Percentiles rank a stretch among this genome's conserved stretches.
phyloP scores from a whole-genome alignment of 83 land plant genomes.

The Picea abies region DNA sequence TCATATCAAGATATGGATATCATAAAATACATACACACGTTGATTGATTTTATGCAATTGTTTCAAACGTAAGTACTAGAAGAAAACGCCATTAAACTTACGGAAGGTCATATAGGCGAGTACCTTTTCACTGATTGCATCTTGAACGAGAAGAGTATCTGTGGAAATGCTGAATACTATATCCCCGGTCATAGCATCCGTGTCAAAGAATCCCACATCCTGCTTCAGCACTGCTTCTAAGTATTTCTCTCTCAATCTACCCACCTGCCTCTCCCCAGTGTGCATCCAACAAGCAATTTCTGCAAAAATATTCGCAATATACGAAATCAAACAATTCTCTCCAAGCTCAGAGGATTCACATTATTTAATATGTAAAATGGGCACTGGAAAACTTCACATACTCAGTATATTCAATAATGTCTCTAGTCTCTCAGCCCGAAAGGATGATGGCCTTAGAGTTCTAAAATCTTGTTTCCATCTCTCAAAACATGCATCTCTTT shows the following conservation, averaged over 20 bases:
- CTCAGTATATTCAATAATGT: no score
- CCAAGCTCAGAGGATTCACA: neutral
- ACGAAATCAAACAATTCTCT: neutral
- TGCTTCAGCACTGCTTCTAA: constrained; percentile 81
- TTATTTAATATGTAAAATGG: no score
- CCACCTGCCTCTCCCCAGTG: constrained; percentile 83
- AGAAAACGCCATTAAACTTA: constrained; percentile 1
- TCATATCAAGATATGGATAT: neutral
- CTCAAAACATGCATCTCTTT: no score
- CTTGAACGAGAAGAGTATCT: constrained; percentile 87
- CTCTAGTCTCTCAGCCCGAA: no score
- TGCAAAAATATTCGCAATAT: constrained; percentile 18
- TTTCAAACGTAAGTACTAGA: no score
- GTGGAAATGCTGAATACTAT: constrained; percentile 82
- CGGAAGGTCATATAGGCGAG: neutral
- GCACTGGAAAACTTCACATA: no score
- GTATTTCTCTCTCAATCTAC: constrained; percentile 61
- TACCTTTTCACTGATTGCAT: constrained; percentile 96
- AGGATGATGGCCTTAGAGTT: no score
- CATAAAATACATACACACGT: neutral
- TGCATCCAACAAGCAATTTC: constrained; percentile 96
- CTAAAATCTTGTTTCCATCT: no score
- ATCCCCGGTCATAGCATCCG: constrained; percentile 85
- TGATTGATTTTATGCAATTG: no score
- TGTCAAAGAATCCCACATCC: constrained; percentile 90